Base-by-base conservation (phyloP, 495 filamentous ascomycete genomes). In the Parachaetomium inaequale region DNA sequence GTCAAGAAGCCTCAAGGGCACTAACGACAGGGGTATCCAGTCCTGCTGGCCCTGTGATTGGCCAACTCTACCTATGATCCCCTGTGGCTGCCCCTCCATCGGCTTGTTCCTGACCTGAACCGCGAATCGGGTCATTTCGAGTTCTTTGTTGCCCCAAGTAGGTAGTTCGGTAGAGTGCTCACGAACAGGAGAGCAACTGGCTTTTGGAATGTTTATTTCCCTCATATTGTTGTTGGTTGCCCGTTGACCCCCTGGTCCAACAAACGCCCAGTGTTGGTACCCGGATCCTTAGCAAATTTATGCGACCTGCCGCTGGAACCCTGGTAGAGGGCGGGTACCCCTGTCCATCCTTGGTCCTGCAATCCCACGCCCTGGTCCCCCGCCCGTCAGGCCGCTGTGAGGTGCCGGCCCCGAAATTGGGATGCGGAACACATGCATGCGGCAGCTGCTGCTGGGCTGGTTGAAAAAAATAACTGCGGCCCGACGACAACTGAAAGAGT, bases 391-490 rank as follows among this genome's bases (percentile, higher is more conserved):
- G 45, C 45, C 45, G 45, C 45, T 36, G 45, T 49, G 32, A 5
- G 32, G 32, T 25, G n/a, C 51, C 29, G 51, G 51, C 2, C 31
- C 31, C 7, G 51, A 54, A 54, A 54, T 17, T 3, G 31, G 32
- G 51, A 36, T 2, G 11, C 25, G 46, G 29, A 29, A 14, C n/a
- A 17, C 50, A 6, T 50, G 42, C n/a, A 47, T 23, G 38, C 38
- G 38, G 38, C 26, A 32, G n/a, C n/a, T 7, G 38, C 14, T 40
- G 36, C 36, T 29, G 25, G 25, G 19, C 40, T 29, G 34, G 14
- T 46, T 34, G 26, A 52, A 15, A 15, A 32, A 52, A 52, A 46
- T 47, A 45, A 25, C 49, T 61, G 58, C 58, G n/a, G 58, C 58
- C 43, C 31, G 28, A 58, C 55, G 43, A 58, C 43, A 17, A 32